phyloP scores from a whole-genome alignment of 208 protist genomes.

The Trypanosoma scelopori region DNA sequence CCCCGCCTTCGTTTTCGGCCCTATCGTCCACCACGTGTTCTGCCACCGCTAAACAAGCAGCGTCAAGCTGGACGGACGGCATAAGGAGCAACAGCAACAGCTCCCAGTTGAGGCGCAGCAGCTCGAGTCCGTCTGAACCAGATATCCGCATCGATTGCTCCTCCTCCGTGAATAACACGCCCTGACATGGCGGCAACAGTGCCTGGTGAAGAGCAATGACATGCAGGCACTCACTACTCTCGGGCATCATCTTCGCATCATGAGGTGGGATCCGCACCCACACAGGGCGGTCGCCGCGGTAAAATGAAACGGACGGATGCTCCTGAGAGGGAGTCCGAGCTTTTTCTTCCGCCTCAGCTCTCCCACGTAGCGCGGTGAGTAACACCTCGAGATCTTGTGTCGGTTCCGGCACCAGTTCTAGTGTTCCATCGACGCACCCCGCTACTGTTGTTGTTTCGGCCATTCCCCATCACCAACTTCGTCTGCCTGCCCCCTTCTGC shows the following conservation, averaged over 20 bases:
- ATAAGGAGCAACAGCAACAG: conserved; percentile 66
- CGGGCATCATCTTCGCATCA: neutral
- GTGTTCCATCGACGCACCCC: neutral
- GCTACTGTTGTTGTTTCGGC: neutral
- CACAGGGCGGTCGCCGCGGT: conserved; percentile 40
- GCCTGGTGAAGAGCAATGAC: conserved; percentile 68
- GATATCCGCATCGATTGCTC: conserved; percentile 61
- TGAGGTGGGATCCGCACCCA: conserved; percentile 4
- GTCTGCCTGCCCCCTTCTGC: neutral
- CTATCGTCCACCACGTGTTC: neutral
- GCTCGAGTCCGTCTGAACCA: conserved; percentile 55
- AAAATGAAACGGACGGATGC: conserved; percentile 68
- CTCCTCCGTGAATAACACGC: conserved; percentile 39
- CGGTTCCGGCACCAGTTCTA: neutral
- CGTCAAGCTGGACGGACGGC: conserved; percentile 25
- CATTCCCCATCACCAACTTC: conserved; percentile 3
- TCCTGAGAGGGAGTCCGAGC: conserved; percentile 1
- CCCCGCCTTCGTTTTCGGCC: neutral
- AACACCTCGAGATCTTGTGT: conserved; percentile 15
- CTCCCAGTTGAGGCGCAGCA: conserved; percentile 68
- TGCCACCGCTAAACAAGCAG: neutral
- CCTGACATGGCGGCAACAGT: conserved; percentile 56
- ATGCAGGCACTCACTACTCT: conserved; percentile 22
- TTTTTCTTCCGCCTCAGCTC: conserved; percentile 1
- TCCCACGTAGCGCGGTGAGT: conserved; percentile 3